Evolutionary conservation across 441 rosid species (phyloP).

Genomic region (Populus hybrid): DNA sequence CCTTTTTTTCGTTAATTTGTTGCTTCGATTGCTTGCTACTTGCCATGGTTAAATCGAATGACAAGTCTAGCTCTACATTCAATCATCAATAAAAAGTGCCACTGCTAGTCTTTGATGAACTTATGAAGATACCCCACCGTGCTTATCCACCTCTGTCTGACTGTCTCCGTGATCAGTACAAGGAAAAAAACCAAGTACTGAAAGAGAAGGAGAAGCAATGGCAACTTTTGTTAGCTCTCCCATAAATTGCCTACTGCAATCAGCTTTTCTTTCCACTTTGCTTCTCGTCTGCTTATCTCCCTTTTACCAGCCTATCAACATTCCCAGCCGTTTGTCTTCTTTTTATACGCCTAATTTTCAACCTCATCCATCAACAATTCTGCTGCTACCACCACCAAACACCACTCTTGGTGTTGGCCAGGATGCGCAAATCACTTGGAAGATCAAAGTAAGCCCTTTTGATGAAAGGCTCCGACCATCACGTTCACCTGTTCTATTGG

Average conservation of each 20-base stretch:
- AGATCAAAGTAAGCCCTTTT: background rate
- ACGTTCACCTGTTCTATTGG: background rate
- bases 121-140: background rate
- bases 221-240: background rate
- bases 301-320: background rate
- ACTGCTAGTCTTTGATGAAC: background rate
- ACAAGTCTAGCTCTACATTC: background rate
- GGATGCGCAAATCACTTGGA: background rate
- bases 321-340: background rate
- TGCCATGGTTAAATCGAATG: background rate
- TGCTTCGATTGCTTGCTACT: background rate
- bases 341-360: background rate
- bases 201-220: background rate
- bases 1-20: background rate
- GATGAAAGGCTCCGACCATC: background rate
- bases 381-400: background rate
- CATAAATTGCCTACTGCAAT: background rate
- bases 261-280: background rate
- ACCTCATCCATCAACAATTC: background rate
- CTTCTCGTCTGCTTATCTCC: constrained; percentile 6
- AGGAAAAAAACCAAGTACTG: background rate
- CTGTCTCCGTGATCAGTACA: background rate
- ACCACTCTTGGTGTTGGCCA: background rate
- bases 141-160: background rate
- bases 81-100: background rate